phyloP scores from a whole-genome alignment of 345 rosid genomes.

The Brassica juncea region DNA sequence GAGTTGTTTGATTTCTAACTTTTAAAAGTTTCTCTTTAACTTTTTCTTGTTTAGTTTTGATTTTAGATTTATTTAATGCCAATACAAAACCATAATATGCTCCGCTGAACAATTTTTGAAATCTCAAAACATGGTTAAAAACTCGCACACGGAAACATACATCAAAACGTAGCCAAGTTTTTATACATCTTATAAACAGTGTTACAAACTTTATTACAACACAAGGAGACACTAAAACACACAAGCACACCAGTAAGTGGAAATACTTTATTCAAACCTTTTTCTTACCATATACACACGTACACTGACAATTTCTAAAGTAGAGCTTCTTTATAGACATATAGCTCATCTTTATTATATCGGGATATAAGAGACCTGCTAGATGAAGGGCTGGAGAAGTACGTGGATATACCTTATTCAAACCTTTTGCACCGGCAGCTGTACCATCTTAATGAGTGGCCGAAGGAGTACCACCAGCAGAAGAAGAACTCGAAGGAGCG shows the following conservation, averaged over 20 bases:
- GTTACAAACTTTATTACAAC: background rate
- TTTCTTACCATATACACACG: constrained; percentile 9
- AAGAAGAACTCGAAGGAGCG: constrained; percentile 10
- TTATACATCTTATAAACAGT: constrained; percentile 16
- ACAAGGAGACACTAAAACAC: constrained; percentile 1
- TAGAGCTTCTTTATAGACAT: background rate
- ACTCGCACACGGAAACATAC: background rate
- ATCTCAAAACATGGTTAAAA: background rate
- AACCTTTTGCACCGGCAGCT: background rate
- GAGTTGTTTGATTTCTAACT: too few species aligned
- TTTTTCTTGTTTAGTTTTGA: background rate
- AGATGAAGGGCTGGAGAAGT: too few species aligned
- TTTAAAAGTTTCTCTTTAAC: too few species aligned
- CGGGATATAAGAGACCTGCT: background rate
- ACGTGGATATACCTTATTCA: too few species aligned
- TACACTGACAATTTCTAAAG: constrained; percentile 14
- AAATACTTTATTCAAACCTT: constrained; percentile 34
- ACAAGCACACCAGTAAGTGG: constrained; percentile 10
- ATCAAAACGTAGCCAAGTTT: constrained; percentile 1
- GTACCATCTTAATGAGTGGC: background rate
- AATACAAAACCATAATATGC: background rate
- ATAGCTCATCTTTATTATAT: constrained; percentile 16
- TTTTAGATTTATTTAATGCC: background rate
- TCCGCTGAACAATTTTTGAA: background rate
- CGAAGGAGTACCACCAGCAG: background rate